Base-by-base conservation (phyloP, 2,329 filamentous ascomycete species). In the Aquanectria penicillioides region DNA sequence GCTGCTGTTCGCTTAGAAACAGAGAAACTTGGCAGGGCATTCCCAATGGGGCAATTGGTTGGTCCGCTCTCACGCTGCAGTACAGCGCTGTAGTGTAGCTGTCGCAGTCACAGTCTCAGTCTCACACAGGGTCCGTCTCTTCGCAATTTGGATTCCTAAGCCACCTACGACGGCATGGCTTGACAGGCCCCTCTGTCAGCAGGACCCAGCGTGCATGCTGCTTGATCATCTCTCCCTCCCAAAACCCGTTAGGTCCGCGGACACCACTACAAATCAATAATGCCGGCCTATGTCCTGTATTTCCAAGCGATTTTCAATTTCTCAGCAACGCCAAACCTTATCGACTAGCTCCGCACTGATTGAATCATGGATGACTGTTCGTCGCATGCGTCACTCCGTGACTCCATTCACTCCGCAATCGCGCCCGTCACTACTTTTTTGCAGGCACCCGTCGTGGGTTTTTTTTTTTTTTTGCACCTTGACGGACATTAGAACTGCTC, bases 261-360 rank as follows among this genome's bases (percentile, higher is more conserved):
- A 34, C 47, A 38, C n/a, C 49, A 44, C 49, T 43, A 53, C 49
- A 53, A 53, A 53, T 53, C 49, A 53, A 49, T 36, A 22, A 34
- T 49, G 52, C 15, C 38, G 47, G 20, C 29, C 22, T 34, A n/a
- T n/a, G n/a, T n/a, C n/a, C n/a, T 46, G 41, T 46, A 46, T 46
- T 46, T 46, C 41, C 41, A 46, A 46, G 41, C 41, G 31, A 44
- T 31, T 47, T 44, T 26, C 47, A 43, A 61, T 61, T 58, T 61
- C 59, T 54, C 54, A 61, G 59, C 57, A 60, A 48, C 18, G 23
- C 29, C 5, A 34, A 54, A 58, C 49, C 38, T 54, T 58, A 58
- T 59, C 49, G 36, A 23, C 43, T 49, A 51, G 38, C 46, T 40
- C 46, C 55, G 38, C 38, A 22, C 25, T n/a, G 31, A 37, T 46